Conservation (phyloP, 2,329 filamentous ascomycete species). For the Chaetothyriales sp. region DNA sequence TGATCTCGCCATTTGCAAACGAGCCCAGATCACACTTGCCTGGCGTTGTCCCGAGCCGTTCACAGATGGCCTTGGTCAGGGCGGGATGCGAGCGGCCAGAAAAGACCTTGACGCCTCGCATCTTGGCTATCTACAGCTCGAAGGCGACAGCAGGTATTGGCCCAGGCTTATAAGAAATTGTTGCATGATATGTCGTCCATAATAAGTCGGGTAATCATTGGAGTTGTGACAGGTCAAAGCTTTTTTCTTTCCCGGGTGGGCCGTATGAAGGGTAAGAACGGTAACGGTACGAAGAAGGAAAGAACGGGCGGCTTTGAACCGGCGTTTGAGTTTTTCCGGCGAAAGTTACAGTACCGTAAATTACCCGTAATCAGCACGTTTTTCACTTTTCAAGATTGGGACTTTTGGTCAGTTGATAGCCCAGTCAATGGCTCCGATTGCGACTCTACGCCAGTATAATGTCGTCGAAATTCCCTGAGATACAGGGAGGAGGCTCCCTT, state of each 20-base stretch:
- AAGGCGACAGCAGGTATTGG: neutral
- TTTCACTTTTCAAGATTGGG: neutral
- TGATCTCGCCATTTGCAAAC: constrained; percentile 56
- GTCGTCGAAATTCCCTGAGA: constrained; percentile 51
- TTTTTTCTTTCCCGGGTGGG: neutral
- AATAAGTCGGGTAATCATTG: neutral
- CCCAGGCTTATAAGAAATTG: neutral
- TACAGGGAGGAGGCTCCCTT: constrained; percentile 81
- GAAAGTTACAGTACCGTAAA: too few species aligned
- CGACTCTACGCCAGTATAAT: constrained; percentile 22
- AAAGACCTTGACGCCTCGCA: constrained; percentile 55
- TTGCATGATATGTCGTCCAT: neutral
- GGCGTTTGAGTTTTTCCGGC: neutral
- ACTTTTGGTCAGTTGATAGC: neutral
- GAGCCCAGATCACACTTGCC: constrained; percentile 48
- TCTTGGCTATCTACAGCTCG: constrained; percentile 21
- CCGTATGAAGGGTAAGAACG: neutral
- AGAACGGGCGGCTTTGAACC: neutral
- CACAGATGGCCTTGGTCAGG: constrained; percentile 51
- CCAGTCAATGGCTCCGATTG: constrained; percentile 5
- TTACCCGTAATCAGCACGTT: too few species aligned
- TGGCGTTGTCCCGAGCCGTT: constrained; percentile 46
- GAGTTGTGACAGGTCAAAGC: neutral
- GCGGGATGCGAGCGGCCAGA: constrained; percentile 49
- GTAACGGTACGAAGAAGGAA: neutral